Evolutionary conservation across 2,329 filamentous ascomycete genomes (phyloP), one percentile per base, ranked within the genome.

Genomic region (Fusarium sp.): DNA sequence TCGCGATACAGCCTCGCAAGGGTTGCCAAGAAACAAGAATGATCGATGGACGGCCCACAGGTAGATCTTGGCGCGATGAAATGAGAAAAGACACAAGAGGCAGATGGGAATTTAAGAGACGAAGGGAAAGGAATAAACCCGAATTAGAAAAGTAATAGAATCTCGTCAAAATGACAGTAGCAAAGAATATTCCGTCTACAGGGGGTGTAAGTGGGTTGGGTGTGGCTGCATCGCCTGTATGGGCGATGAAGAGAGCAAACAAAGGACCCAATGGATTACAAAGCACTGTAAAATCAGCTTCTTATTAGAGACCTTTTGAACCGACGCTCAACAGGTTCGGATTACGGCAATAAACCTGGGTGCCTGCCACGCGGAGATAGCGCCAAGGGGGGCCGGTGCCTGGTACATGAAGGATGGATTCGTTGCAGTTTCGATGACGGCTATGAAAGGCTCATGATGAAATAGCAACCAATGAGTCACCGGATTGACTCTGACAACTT

Each of bases 221-320:
- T 60, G 64, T 73, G 63, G 68, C 34, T 57, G 36, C 61, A 74
- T 68, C 60, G 45, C 44, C 62, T 48, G 34, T 65, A 70, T 65
- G 45, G 59, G 52, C 34, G 45, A 70, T 52, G 36, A 41, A 18
- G 36, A 58, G 62, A 56, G 26, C 45, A 32, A 54, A 64, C 41
- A 60, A 63, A 62, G 39, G 57, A 61, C 32, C 71, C 54, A 64
- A 64, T 36, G 34, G 72, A 75, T 75, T 75, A 75, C 73, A 75
- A 75, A 75, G 73, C 73, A 70, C 47, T 24, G 38, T 18, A 66
- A 39, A 59, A 56, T 10, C 47, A 61, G 54, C 26, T 24, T 34
- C 20, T 39, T 20, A 34, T 34, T 30, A 41, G 60, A 30, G 57
- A 26, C 48, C 38, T 47, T 54, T 32, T 50, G 51, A 55, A 54